phyloP scores from a whole-genome alignment of 164 flowering plant genomes.

The Brasenia schreberi region DNA sequence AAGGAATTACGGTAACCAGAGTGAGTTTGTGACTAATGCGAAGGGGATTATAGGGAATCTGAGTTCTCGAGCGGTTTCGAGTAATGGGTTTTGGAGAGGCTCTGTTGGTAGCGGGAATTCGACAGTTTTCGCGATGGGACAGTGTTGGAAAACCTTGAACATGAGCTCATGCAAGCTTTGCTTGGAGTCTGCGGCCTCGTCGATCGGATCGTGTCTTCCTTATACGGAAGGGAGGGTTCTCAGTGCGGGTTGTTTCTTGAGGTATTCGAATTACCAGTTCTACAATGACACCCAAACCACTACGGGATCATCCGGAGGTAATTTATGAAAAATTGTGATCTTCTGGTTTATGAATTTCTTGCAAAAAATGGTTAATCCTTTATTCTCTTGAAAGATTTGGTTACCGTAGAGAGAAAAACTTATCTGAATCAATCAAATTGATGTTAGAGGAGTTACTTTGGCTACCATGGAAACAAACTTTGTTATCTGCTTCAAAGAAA shows the following conservation, averaged over 20 bases:
- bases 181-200: slow-evolving; percentile 26
- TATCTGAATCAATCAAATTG: too few relatives aligned
- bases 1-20: slow-evolving; percentile 13
- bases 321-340: neutral
- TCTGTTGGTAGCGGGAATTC: slow-evolving; percentile 23
- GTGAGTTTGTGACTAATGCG: slow-evolving; percentile 17
- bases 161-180: slow-evolving; percentile 30
- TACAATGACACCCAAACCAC: slow-evolving; percentile 25
- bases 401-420: neutral
- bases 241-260: slow-evolving; percentile 65
- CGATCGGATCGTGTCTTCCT: slow-evolving; percentile 27
- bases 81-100: slow-evolving; percentile 42
- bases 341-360: slow-evolving; percentile 17
- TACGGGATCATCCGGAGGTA: slow-evolving; percentile 5
- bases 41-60: slow-evolving; percentile 30
- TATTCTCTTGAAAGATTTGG: neutral
- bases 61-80: slow-evolving; percentile 32
- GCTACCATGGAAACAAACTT: neutral
- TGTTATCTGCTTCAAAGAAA: neutral
- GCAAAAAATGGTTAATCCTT: neutral
- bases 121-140: slow-evolving; percentile 61
- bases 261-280: slow-evolving; percentile 45
- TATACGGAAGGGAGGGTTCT: slow-evolving; percentile 51
- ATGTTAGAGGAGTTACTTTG: too few relatives aligned
- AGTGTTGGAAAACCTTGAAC: slow-evolving; percentile 54